Base-by-base conservation (phyloP, 352 stramenopile genomes). In the Pythium vanterpoolii region DNA sequence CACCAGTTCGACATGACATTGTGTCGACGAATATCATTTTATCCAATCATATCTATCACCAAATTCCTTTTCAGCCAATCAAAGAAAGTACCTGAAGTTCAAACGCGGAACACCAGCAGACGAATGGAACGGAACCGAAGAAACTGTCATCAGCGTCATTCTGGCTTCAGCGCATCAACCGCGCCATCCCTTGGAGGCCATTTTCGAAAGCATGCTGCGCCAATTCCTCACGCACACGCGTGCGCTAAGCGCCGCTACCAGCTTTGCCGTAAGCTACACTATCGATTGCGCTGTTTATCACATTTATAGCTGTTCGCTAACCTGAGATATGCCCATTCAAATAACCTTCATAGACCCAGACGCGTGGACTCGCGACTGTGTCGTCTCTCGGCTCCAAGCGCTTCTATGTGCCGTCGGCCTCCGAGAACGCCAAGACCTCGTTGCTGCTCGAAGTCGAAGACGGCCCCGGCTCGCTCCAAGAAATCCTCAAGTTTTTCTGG, bases 401-500 rank as follows among this genome's bases (percentile, higher is more conserved):
- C 19, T 66, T 67, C 27, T 69, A 71, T 48, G 48, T 69, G 24
- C 61, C 61, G 21, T 56, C 45, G 44, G 51, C 62, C 0, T 33
- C 55, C 23, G 81, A 89, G 47, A 65, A 84, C 64, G 66, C 71
- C 59, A 93, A 93, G 78, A 93, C 79, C 42, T 88, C 79, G 55
- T 72, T 93, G 43, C 58, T 90, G 53, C 66, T 93, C n/a, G 75
- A 93, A 48, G 79, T 89, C 19, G 72, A 86, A 55, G 83, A 93
- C 51, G 72, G 76, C 3, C 27, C 85, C 44, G 96, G 96, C 18
- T 88, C 94, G 19, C 75, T 99, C 43, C 89, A 98, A 65, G 89
- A 98, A 43, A 96, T 98, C 61, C 77, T 99, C 60, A 89, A 87
- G 72, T 98, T 97, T 60, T 98, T 98, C 78, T 98, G 92, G 91